Conservation (phyloP, 2,329 filamentous ascomycete genomes). For the Ascosphaera apis region DNA sequence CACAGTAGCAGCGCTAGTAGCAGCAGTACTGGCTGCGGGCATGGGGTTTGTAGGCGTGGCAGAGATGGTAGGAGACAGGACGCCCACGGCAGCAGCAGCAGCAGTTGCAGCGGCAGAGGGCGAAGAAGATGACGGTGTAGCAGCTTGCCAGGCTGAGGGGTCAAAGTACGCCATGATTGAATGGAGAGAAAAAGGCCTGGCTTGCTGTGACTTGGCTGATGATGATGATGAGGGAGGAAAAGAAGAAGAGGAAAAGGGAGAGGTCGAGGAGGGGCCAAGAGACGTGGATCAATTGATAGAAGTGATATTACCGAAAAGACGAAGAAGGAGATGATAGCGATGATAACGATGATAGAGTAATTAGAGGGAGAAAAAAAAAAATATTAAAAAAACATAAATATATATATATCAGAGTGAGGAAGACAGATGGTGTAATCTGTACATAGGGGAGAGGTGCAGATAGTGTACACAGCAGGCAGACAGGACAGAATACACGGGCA, state of each 20-base stretch:
- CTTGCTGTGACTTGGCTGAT: constrained; percentile 7
- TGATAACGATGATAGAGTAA: constrained; percentile 5
- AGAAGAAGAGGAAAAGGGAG: constrained; percentile 7
- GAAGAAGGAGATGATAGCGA: constrained; percentile 9
- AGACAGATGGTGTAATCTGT: no score
- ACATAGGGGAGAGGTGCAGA: no score
- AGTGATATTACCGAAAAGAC: constrained; percentile 2
- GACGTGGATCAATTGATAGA: constrained; percentile 5
- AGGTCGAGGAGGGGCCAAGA: constrained; percentile 6
- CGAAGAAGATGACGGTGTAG: constrained; percentile 40
- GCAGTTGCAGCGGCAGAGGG: no score
- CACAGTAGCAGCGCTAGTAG: constrained; percentile 34
- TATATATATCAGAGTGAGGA: constrained; percentile 1
- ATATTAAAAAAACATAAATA: constrained; percentile 4
- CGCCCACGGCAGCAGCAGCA: no score
- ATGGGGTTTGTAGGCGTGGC: no score
- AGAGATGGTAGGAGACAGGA: no score
- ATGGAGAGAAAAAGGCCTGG: constrained; percentile 7
- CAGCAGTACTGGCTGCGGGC: constrained; percentile 21
- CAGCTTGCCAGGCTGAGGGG: constrained; percentile 38
- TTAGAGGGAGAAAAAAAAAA: constrained; percentile 5
- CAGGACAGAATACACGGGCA: no score
- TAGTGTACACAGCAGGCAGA: no score
- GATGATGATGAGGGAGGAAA: constrained; percentile 10
- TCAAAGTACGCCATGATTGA: constrained; percentile 45